phyloP scores from a whole-genome alignment of 75 land plant genomes.

The Pinus albicaulis region DNA sequence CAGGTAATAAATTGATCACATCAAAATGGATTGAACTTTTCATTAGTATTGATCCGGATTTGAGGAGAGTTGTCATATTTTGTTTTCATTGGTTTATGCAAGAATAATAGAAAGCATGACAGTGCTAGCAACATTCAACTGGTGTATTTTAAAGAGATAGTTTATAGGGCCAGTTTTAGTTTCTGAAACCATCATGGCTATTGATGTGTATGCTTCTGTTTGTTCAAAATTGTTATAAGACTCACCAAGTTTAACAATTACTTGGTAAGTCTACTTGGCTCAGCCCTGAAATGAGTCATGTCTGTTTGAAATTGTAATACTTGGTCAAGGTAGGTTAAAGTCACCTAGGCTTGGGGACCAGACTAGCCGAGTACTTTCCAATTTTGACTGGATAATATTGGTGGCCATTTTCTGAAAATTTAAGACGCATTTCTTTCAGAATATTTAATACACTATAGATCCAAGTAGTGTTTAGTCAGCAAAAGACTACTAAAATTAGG shows the following conservation, averaged over 20 bases:
- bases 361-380: too few species aligned
- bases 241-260: too few species aligned
- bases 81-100: not conserved
- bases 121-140: not conserved
- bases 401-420: not conserved
- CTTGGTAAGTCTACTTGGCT: too few species aligned
- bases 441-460: not conserved
- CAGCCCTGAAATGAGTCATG: too few species aligned
- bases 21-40: not conserved
- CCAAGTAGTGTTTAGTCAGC: too few species aligned
- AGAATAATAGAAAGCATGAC: not conserved
- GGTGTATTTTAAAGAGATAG: not conserved
- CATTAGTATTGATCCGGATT: constrained; percentile 4
- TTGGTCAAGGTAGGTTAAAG: too few species aligned
- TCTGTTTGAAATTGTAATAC: too few species aligned
- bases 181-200: not conserved
- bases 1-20: constrained; percentile 32
- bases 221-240: too few species aligned
- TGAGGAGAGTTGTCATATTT: not conserved
- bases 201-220: not conserved
- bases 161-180: not conserved
- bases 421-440: not conserved
- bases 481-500: too few species aligned
- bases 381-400: not conserved
- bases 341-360: too few species aligned